These are phyloP conservation scores for Sclerotinia sclerotiorum DNA, from an alignment of 2,329 filamentous ascomycete species.

Conservation along the genomic window DNA sequence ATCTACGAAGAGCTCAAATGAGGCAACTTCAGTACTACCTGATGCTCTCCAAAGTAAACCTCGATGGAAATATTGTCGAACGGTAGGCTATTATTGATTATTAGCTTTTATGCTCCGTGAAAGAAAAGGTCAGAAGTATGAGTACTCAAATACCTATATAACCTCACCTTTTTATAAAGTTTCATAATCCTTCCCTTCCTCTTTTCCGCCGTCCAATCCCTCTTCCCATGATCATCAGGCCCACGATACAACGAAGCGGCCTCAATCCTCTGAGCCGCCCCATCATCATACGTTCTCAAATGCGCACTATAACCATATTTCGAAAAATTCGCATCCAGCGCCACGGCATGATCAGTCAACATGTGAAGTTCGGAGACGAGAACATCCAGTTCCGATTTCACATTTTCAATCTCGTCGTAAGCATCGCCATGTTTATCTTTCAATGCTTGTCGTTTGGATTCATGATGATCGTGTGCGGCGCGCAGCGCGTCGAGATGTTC, in stretches of 20 bases:
- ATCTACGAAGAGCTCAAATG: conserved; percentile 65
- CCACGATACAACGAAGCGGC: conserved; percentile 31
- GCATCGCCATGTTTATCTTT: conserved; percentile 50
- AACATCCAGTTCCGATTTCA: conserved; percentile 53
- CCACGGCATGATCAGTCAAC: conserved; percentile 54
- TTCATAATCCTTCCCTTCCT: conserved; percentile 49
- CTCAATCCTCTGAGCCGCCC: conserved; percentile 31
- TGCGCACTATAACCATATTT: conserved; percentile 63
- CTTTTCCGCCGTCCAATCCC: conserved; percentile 42
- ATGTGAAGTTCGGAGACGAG: conserved; percentile 54
- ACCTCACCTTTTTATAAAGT: conserved; percentile 51
- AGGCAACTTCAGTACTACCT: conserved; percentile 59
- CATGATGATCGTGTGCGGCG: conserved; percentile 54
- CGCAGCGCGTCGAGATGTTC: conserved; percentile 50
- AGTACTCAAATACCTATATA: neutral
- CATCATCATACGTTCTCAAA: conserved; percentile 50
- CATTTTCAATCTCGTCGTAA: conserved; percentile 57
- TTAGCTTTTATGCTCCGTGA: neutral
- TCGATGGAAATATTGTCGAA: conserved; percentile 66
- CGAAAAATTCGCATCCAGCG: conserved; percentile 60
- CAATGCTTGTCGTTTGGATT: conserved; percentile 48
- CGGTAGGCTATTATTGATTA: conserved; percentile 46
- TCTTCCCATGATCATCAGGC: conserved; percentile 39
- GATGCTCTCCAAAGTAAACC: conserved; percentile 62
- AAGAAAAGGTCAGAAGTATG: neutral